Conservation (phyloP, 2,329 filamentous ascomycete species). For the Trichoderma oligosporum region DNA sequence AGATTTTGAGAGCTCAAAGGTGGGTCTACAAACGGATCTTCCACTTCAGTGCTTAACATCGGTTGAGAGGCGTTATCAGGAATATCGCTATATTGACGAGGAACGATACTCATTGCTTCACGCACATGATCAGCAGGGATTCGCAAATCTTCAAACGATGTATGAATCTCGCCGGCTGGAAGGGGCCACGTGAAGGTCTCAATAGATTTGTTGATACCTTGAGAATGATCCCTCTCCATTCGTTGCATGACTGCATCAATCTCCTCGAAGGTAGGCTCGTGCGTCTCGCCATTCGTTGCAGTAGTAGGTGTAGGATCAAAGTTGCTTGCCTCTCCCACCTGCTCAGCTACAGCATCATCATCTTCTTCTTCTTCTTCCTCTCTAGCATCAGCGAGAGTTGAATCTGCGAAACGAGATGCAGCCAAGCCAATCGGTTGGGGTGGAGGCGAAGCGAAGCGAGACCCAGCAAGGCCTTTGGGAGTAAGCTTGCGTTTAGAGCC, state of each 20-base stretch:
- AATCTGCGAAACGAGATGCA: constrained; percentile 44
- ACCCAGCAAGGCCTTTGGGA: constrained; percentile 40
- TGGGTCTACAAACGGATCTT: constrained; percentile 59
- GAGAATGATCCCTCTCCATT: constrained; percentile 67
- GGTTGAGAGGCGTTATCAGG: constrained; percentile 46
- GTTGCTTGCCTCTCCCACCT: constrained; percentile 28
- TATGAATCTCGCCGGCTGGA: constrained; percentile 32
- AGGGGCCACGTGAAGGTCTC: constrained; percentile 44
- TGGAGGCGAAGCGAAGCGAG: constrained; percentile 46
- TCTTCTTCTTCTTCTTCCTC: constrained; percentile 28
- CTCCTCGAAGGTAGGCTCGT: constrained; percentile 63
- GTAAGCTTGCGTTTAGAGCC: constrained; percentile 32
- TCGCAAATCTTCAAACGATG: constrained; percentile 52
- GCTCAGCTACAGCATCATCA: constrained; percentile 26
- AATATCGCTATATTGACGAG: constrained; percentile 50
- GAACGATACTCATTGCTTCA: constrained; percentile 70
- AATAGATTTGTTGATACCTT: constrained; percentile 65
- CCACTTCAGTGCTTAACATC: constrained; percentile 52
- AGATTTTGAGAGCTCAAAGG: constrained; percentile 46
- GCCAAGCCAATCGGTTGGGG: constrained; percentile 42
- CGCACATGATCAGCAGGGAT: constrained; percentile 54
- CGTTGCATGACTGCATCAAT: constrained; percentile 92
- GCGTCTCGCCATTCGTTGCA: constrained; percentile 23
- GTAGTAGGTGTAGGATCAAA: constrained; percentile 19
- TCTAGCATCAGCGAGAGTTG: constrained; percentile 29